Evolutionary conservation across 1,139 yeast genomes (phyloP), one percentile per base, ranked within the genome.

Genomic region (Wickerhamomyces sp.): DNA sequence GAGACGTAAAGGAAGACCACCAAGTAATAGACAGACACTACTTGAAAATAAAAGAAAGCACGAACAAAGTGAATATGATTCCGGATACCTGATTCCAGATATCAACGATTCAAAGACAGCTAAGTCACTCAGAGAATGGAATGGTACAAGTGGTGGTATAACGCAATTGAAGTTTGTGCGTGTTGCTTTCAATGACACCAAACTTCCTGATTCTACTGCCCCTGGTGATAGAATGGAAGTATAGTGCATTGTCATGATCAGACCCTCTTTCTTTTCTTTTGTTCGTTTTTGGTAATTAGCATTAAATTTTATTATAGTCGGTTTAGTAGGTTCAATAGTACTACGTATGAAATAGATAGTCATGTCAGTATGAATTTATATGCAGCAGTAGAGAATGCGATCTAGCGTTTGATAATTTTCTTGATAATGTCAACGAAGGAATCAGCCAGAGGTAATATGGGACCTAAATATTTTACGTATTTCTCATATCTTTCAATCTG

Each of bases 1-100:
- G 40, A 76, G 95, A 67, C 74, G 96, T 56, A 80, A 89, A 14
- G 95, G 95, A n/a, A 74, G 97, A 63, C 96, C 97, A 8, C 74
- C 87, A 17, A 64, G 84, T 9, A 74, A 72, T 45, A 77, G 80
- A 56, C 96, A 87, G 55, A 80, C 78, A 48, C 54, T 74, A 27
- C 62, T 89, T 44, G 84, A 85, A 52, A 76, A 74, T 47, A 76
- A 76, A 52, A 70, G 70, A 34, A 78, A 81, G 39, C 66, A 71
- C 36, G 96, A 89, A 47, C 42, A 56, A 36, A 74, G 74, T 28
- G 76, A 82, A 40, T 88, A 74, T 56, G 67, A 64, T 14, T 72
- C 87, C 1, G 97, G 97, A 0, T 81, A 81, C 63, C 60, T 67
- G 40, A 69, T 84, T 7, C 96, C 97, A 1, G 89, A 88, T 59